Evolutionary conservation across 2,329 filamentous ascomycete genomes (phyloP).

Genomic region (Ceratocystis eucalypticola): DNA sequence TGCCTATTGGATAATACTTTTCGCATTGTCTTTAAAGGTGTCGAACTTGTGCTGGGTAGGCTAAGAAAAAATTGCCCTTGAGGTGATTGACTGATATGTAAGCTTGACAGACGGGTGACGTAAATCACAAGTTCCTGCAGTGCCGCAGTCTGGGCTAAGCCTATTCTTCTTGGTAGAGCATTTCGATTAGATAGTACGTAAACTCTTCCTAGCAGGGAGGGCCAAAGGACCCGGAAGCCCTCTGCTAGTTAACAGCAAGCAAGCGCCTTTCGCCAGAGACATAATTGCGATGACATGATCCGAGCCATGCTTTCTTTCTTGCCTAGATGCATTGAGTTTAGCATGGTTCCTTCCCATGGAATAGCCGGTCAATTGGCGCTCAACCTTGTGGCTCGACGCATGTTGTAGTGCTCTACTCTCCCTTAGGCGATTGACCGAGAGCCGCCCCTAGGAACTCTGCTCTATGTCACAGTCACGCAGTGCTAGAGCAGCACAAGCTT

Average conservation of each 20-base stretch:
- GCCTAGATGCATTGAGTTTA: background rate
- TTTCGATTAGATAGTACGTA: background rate
- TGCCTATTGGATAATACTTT: background rate
- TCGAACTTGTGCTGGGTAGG: background rate
- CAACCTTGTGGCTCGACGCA: background rate
- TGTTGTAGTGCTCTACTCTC: background rate
- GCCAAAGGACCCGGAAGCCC: background rate
- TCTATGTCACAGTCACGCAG: background rate
- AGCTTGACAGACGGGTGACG: background rate
- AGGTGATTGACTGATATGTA: background rate
- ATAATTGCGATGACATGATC: background rate
- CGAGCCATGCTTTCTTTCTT: background rate
- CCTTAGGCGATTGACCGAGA: background rate
- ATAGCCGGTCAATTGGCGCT: background rate
- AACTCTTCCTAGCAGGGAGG: background rate
- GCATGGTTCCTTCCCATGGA: background rate
- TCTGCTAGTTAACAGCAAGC: background rate
- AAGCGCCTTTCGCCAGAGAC: background rate
- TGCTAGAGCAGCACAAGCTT: background rate
- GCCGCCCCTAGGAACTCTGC: constrained; percentile 2
- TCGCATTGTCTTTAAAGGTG: background rate
- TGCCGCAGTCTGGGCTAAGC: background rate
- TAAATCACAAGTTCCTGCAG: background rate
- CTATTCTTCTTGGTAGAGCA: background rate
- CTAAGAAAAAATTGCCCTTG: too few relatives aligned